Evolutionary conservation across 208 protist genomes (phyloP).

Genomic region (Acanthamoeba polyphaga): DNA sequence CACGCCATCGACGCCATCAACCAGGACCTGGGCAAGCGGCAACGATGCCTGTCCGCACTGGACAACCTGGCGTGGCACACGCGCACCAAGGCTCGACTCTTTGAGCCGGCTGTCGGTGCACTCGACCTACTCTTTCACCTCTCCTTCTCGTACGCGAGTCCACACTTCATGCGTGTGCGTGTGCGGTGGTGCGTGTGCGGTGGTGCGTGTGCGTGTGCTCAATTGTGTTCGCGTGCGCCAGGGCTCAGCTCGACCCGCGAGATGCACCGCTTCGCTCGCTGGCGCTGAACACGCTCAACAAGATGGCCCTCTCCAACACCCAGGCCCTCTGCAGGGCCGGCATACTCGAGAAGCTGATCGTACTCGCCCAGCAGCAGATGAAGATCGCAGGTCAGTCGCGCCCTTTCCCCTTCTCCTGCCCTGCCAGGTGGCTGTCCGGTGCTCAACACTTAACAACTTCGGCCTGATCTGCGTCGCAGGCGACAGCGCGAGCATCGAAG

Average conservation of each 20-base stretch:
- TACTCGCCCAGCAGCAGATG: conserved; percentile 56
- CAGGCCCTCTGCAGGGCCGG: conserved; percentile 38
- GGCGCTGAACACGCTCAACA: conserved; percentile 74
- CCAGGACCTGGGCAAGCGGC: conserved; percentile 56
- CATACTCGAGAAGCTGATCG: conserved; percentile 17
- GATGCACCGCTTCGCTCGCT: conserved; percentile 8
- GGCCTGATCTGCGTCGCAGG: background rate
- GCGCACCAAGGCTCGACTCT: conserved; percentile 44
- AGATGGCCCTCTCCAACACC: conserved; percentile 71
- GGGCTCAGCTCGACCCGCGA: background rate
- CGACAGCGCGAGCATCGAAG: background rate
- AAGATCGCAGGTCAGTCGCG: background rate
- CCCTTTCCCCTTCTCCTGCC: background rate
- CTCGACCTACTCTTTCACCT: conserved; percentile 54
- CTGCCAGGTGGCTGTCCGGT: too few relatives aligned
- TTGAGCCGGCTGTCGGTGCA: conserved; percentile 10
- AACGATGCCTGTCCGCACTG: conserved; percentile 29
- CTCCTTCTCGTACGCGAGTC: background rate
- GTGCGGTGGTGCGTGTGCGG: too few relatives aligned
- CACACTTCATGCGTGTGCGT: too few relatives aligned
- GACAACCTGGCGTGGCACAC: conserved; percentile 75
- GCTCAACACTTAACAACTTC: too few relatives aligned
- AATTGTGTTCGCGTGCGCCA: background rate
- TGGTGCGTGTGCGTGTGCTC: too few relatives aligned
- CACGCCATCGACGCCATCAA: background rate